Evolutionary conservation across 768 basidiomycete species (phyloP), one percentile per base, ranked within the genome.

Genomic region (Boletus sp.): DNA sequence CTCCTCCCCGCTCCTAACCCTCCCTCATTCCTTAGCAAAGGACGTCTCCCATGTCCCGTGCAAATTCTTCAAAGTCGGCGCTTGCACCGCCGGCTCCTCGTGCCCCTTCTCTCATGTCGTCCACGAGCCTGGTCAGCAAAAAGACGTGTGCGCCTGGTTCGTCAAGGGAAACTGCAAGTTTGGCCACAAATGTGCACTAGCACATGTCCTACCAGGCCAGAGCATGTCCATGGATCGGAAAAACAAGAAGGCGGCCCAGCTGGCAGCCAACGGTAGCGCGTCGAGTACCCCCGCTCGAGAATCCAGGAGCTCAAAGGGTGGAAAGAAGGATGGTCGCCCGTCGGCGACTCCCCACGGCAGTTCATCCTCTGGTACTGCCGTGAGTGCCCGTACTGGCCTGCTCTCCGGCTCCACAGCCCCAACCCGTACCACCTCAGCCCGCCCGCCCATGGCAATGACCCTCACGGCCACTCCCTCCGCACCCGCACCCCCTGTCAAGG

Each of bases 31-130:
- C 21, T n/a, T 68, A 87, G 87, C 85, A 47, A 92, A 93, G 71
- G 91, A 93, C 69, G 81, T 98, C 51, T 91, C 90, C 3, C 94
- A 97, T 78, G 96, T 98, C 14, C 95, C 95, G 2, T 98, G 96
- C 77, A 91, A 96, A 75, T 98, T 98, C 82, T 97, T 85, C 83
- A 91, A 89, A 67, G 88, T 91, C 59, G 93, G 94, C 33, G 87
- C 85, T 13, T 98, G 95, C 72, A 96, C 94, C 5, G 95, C 95
- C 10, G 95, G 95, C 33, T 76, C 90, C 4, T 88, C 90, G 3
- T 98, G 96, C 70, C 93, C 92, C n/a, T 98, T 98, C 80, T 94
- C 93, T 29, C 96, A 98, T 71, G 67, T 70, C 54, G 64, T 77
- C 7, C 73, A 80, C 54, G 90, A 93, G 61, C 85, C 91, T 29